These are phyloP conservation scores for Xylaria sp. DNA, from an alignment of 2,329 filamentous ascomycete species.

Conservation along the genomic window DNA sequence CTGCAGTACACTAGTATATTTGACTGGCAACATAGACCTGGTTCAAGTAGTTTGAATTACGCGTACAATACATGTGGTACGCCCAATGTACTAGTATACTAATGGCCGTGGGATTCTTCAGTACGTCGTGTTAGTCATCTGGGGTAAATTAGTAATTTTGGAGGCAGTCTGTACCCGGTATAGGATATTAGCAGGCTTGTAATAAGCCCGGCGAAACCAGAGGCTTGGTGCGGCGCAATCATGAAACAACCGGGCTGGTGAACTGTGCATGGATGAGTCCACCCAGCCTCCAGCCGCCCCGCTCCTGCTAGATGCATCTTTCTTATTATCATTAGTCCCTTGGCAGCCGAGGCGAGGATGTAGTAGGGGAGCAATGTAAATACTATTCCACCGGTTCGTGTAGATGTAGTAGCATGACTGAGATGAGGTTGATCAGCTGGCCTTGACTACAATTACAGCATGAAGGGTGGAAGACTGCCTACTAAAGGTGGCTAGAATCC, in stretches of 20 bases:
- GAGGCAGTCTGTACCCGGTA: slow-evolving; percentile 10
- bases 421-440: neutral
- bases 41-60: slow-evolving; percentile 6
- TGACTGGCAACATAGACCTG: slow-evolving; percentile 15
- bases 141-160: slow-evolving; percentile 38
- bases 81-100: neutral
- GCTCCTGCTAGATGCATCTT: slow-evolving; percentile 23
- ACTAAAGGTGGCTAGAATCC: slow-evolving; percentile 5
- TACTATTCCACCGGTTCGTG: slow-evolving; percentile 3
- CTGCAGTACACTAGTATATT: neutral
- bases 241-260: slow-evolving; percentile 40
- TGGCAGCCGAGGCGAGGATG: slow-evolving; percentile 4
- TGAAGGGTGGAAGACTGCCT: neutral
- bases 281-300: slow-evolving; percentile 25
- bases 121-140: slow-evolving; percentile 22
- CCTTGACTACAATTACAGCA: slow-evolving; percentile 3
- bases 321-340: slow-evolving; percentile 30
- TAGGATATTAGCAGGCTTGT: slow-evolving; percentile 26
- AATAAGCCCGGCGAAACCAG: slow-evolving; percentile 37
- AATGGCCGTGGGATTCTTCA: slow-evolving; percentile 13
- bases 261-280: slow-evolving; percentile 30
- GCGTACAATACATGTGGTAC: slow-evolving; percentile 3
- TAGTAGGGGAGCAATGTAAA: neutral
- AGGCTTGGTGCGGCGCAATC: slow-evolving; percentile 36
- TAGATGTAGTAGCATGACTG: neutral